phyloP scores from a whole-genome alignment of 139 green algal genomes.

The Closterium sp. region DNA sequence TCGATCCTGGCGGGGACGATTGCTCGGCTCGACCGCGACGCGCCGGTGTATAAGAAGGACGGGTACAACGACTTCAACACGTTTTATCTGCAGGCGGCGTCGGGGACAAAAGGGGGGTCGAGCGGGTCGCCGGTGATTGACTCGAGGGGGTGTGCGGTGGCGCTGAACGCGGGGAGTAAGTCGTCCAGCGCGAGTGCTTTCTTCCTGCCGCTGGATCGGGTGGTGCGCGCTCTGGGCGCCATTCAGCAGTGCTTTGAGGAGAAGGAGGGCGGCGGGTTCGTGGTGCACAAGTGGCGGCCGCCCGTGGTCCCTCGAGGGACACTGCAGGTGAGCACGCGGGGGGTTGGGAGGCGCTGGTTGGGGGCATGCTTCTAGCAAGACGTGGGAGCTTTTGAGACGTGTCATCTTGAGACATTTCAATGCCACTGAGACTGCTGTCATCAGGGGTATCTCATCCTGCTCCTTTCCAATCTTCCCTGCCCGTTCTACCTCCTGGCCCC shows the following conservation, averaged over 20 bases:
- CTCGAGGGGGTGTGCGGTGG: constrained; percentile 71
- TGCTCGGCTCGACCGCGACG: constrained; percentile 83
- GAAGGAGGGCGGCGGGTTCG: background rate
- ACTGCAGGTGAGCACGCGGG: constrained; percentile 34
- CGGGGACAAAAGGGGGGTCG: constrained; percentile 76
- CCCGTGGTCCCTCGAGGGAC: constrained; percentile 39
- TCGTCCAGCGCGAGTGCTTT: constrained; percentile 82
- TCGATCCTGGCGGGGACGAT: constrained; percentile 86
- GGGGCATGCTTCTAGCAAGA: no score
- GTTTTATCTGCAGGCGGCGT: constrained; percentile 69
- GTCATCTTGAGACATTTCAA: no score
- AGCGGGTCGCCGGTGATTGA: constrained; percentile 83
- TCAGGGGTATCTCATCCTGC: background rate
- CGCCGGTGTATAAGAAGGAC: constrained; percentile 71
- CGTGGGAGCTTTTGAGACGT: no score
- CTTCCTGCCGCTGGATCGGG: constrained; percentile 83
- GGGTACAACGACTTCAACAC: constrained; percentile 95
- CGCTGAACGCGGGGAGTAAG: constrained; percentile 82
- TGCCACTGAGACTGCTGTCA: no score
- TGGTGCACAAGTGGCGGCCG: background rate
- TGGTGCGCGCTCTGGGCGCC: constrained; percentile 75
- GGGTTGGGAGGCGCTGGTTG: background rate
- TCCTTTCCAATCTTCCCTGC: background rate
- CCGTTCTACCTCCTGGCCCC: background rate
- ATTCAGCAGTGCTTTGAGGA: constrained; percentile 57